phyloP scores from a whole-genome alignment of 176 grass and related monocot genomes.

The Eleusine coracana region DNA sequence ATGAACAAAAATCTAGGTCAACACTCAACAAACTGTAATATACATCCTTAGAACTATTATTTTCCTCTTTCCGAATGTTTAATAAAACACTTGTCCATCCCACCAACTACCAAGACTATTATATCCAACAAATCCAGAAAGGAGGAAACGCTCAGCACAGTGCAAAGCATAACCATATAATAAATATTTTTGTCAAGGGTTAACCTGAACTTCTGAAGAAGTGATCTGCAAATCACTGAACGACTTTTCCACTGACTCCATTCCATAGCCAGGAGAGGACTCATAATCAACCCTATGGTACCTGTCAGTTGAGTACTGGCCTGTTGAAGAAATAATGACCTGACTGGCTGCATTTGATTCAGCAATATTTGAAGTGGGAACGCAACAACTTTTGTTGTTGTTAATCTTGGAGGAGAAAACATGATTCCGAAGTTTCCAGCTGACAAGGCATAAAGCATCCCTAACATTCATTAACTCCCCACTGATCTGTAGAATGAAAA shows the following conservation, averaged over 20 bases:
- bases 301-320: constrained; percentile 21
- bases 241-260: constrained; percentile 31
- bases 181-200: neutral
- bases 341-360: constrained; percentile 31
- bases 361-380: constrained; percentile 30
- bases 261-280: constrained; percentile 14
- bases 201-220: constrained; percentile 46
- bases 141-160: neutral
- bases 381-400: neutral
- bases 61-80: neutral
- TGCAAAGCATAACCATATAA: constrained; percentile 11
- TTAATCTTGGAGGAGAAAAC: constrained; percentile 33
- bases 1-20: neutral
- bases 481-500: constrained; percentile 42
- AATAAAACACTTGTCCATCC: neutral
- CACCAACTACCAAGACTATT: neutral
- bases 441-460: constrained; percentile 45
- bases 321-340: constrained; percentile 10
- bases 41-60: neutral
- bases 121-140: neutral
- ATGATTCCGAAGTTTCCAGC: constrained; percentile 41
- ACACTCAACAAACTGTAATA: neutral
- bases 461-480: constrained; percentile 40
- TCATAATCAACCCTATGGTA: constrained; percentile 15
- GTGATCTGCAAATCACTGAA: constrained; percentile 16